Conservation (phyloP, 495 filamentous ascomycete genomes). For the Aspergillus bridgeri region DNA sequence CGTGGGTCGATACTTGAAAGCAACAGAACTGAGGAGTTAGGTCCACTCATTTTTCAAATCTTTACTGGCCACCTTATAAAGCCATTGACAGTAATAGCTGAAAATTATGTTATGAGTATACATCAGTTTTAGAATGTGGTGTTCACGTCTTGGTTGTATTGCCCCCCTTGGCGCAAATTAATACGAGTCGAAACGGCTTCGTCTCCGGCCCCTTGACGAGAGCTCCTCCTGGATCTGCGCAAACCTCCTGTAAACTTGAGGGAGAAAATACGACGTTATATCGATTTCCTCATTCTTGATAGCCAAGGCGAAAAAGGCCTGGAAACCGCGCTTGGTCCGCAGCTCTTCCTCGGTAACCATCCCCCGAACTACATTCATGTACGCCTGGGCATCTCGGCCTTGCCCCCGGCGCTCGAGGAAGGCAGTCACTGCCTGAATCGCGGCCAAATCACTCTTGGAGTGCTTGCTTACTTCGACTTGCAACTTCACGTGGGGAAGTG, state of each 20-base stretch:
- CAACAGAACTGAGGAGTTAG: too few relatives aligned
- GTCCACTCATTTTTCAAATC: too few relatives aligned
- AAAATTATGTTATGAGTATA: too few relatives aligned
- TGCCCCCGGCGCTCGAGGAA: slow-evolving; percentile 9
- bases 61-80: too few relatives aligned
- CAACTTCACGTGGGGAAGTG: slow-evolving; percentile 6
- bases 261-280: slow-evolving; percentile 10
- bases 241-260: slow-evolving; percentile 8
- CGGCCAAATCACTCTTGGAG: slow-evolving; percentile 7
- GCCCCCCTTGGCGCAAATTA: too few relatives aligned
- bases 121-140: too few relatives aligned
- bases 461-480: slow-evolving; percentile 6
- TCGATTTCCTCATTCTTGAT: slow-evolving; percentile 10
- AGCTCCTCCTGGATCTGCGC: slow-evolving; percentile 6
- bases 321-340: background rate
- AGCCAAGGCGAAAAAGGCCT: slow-evolving; percentile 8
- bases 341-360: slow-evolving; percentile 7
- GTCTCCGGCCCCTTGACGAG: background rate
- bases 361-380: slow-evolving; percentile 4
- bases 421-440: slow-evolving; percentile 1
- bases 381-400: background rate
- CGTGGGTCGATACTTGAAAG: too few relatives aligned
- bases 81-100: too few relatives aligned
- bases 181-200: slow-evolving; percentile 5
- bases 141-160: too few relatives aligned